phyloP scores from a whole-genome alignment of 305 asterid species.

The Striga hermonthica region DNA sequence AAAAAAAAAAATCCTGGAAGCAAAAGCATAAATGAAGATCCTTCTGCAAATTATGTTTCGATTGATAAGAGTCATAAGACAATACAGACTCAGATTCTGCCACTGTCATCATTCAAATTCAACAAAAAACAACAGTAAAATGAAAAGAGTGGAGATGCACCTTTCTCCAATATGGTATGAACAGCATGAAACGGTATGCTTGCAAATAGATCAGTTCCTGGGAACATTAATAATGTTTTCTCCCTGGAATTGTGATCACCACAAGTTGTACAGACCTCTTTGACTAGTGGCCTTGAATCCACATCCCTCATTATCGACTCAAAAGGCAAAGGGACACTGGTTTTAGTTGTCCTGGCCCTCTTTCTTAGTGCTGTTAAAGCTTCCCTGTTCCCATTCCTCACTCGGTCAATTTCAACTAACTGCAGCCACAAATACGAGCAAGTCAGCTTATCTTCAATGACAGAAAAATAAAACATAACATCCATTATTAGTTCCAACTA shows the following conservation, averaged over 20 bases:
- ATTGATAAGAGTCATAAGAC: constrained; percentile 11
- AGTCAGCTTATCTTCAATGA: constrained; percentile 13
- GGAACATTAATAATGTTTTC: constrained; percentile 70
- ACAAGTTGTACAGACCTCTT: constrained; percentile 79
- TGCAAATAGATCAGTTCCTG: constrained; percentile 71
- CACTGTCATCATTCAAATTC: not conserved
- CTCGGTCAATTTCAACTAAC: constrained; percentile 76
- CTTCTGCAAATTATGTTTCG: constrained; percentile 11
- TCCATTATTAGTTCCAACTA: constrained; percentile 30
- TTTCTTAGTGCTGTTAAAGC: constrained; percentile 80
- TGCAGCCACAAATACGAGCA: constrained; percentile 37
- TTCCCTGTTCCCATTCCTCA: constrained; percentile 83
- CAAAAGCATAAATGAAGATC: constrained; percentile 12
- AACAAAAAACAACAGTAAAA: not conserved
- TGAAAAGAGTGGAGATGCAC: constrained; percentile 30
- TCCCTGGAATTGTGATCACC: constrained; percentile 79
- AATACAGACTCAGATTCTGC: not conserved
- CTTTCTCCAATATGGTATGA: constrained; percentile 83
- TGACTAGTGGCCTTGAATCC: constrained; percentile 70
- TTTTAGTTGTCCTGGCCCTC: constrained; percentile 69
- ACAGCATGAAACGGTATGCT: constrained; percentile 86
- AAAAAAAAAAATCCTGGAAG: constrained; percentile 3
- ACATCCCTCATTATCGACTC: constrained; percentile 76
- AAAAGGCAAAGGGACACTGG: constrained; percentile 68
- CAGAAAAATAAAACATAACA: constrained; percentile 5